Evolutionary conservation across 2,329 filamentous ascomycete species (phyloP), one percentile per base, ranked within the genome.

Genomic region (Penicillium sp.): DNA sequence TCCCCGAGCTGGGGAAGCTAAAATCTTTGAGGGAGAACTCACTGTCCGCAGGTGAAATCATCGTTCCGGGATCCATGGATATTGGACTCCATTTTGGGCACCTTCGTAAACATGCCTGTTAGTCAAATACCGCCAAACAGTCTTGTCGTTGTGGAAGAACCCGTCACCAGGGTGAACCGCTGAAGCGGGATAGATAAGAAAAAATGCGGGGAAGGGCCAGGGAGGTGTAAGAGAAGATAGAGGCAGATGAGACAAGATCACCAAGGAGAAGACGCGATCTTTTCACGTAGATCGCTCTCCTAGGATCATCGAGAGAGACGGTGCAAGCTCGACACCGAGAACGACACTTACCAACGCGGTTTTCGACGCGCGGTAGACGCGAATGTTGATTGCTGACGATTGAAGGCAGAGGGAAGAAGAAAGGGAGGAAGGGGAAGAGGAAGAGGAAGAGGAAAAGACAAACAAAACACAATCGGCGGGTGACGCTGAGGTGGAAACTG

Each of bases 31-130:
- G 25, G 11, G 10, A 40, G 27, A 25, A 69, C 73, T 62, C 63
- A 77, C 75, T 72, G 73, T 38, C 49, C 41, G 29, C 54, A 57
- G 34, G 54, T 38, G 23, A 57, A 57, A 8, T n/a, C 34, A 47
- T 57, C 54, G 6, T 40, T 29, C 2, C 10, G 40, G 16, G 16
- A 6, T 16, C 36, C 41, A 43, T 38, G 25, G 9, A 23, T 36
- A 8, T 36, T 45, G 4, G 27, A 10, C 21, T 27, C 50, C 19
- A 33, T 34, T 27, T 2, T 21, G 15, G 31, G 15, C 3, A 34
- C 16, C 40, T 29, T 23, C 4, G 34, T 44, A 25, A 11, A 15
- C 2, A 29, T 5, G 4, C 6, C 7, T 6, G 21, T 52, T 46
- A 52, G 50, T 1, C 31, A 52, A 9, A 51, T 21, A 5, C 5